These are phyloP conservation scores for Solanum chilense DNA, from an alignment of 257 asterid species.

Conservation along the genomic window DNA sequence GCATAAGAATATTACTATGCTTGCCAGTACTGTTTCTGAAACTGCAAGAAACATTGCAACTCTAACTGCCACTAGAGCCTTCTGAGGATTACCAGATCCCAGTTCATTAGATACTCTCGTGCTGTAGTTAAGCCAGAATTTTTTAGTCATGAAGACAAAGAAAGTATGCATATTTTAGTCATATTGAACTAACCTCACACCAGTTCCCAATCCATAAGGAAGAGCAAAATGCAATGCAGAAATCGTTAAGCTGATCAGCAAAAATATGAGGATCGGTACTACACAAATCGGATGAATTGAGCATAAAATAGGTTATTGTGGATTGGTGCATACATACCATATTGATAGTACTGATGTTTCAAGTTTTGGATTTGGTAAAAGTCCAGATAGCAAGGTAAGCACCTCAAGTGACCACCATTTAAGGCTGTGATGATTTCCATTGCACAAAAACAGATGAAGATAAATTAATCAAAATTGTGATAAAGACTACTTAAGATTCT, in stretches of 20 bases:
- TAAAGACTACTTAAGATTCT: neutral
- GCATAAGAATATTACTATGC: slow-evolving; percentile 8
- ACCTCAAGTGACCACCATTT: slow-evolving; percentile 70
- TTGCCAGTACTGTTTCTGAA: slow-evolving; percentile 4
- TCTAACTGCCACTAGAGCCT: slow-evolving; percentile 26
- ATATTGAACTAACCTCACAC: slow-evolving; percentile 32
- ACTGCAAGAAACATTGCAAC: slow-evolving; percentile 24
- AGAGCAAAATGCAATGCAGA: slow-evolving; percentile 36
- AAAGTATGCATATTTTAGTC: neutral
- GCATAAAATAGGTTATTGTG: neutral
- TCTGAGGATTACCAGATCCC: slow-evolving; percentile 47
- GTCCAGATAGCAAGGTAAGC: slow-evolving; percentile 43
- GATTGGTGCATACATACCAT: slow-evolving; percentile 23
- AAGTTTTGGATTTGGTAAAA: slow-evolving; percentile 55
- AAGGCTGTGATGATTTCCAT: slow-evolving; percentile 22
- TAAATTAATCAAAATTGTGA: neutral
- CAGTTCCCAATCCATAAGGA: slow-evolving; percentile 46
- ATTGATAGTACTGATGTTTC: slow-evolving; percentile 58
- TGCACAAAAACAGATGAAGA: neutral
- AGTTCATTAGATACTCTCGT: slow-evolving; percentile 54
- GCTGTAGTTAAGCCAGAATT: slow-evolving; percentile 5
- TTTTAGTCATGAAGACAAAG: neutral
- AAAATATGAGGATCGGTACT: neutral
- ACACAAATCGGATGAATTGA: neutral
- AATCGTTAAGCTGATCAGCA: slow-evolving; percentile 37